Conservation (phyloP, 2,329 filamentous ascomycete genomes). For the Colletotrichum echinochloae region DNA sequence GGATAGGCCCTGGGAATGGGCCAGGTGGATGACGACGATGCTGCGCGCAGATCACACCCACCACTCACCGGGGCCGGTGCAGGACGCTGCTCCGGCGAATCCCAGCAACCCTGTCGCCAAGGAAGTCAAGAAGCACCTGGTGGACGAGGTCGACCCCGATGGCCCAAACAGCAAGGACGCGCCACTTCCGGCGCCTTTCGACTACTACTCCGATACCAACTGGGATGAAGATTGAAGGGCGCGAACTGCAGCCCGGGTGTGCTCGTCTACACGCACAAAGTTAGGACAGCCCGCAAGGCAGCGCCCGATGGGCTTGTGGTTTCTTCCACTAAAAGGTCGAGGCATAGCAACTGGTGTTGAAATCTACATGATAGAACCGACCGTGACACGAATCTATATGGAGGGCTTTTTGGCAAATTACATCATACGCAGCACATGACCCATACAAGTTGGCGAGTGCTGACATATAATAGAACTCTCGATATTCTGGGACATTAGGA, state of each 20-base stretch:
- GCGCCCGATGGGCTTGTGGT: background rate
- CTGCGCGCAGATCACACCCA: slow-evolving; percentile 47
- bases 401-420: background rate
- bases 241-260: background rate
- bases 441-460: no score
- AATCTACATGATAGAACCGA: background rate
- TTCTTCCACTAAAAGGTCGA: no score
- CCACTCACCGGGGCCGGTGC: slow-evolving; percentile 7
- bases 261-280: no score
- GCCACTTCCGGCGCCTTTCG: slow-evolving; percentile 48
- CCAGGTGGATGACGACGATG: slow-evolving; percentile 70
- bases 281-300: background rate
- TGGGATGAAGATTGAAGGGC: slow-evolving; percentile 21
- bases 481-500: background rate
- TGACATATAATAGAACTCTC: background rate
- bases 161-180: slow-evolving; percentile 44
- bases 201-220: slow-evolving; percentile 51
- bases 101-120: slow-evolving; percentile 20
- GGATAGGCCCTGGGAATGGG: slow-evolving; percentile 81
- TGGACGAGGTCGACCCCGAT: slow-evolving; percentile 46
- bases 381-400: background rate
- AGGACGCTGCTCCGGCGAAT: background rate
- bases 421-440: background rate
- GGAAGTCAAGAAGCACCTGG: slow-evolving; percentile 32
- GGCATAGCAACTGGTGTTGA: background rate